phyloP scores from a whole-genome alignment of 2,329 filamentous ascomycete species.

The Botrytis sinoallii region DNA sequence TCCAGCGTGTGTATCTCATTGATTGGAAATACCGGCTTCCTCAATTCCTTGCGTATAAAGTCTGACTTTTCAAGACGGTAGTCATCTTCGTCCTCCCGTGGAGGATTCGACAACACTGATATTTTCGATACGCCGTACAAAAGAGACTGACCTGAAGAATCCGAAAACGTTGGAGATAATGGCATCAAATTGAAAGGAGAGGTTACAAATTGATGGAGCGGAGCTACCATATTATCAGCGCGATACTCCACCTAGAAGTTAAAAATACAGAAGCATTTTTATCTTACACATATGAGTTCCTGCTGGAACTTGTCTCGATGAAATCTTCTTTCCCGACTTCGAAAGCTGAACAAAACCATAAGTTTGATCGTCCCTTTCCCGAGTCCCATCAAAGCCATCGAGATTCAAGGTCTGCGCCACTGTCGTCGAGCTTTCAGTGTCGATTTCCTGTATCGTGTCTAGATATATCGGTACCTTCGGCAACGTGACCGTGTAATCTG shows the following conservation, averaged over 20 bases:
- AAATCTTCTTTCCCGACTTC: neutral
- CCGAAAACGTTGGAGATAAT: neutral
- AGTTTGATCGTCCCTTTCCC: neutral
- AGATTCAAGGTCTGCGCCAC: neutral
- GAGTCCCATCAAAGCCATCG: neutral
- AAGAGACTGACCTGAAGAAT: neutral
- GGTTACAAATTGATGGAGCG: neutral
- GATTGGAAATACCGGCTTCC: neutral
- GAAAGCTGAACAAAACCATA: neutral
- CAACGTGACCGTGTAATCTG: neutral
- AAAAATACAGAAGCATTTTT: neutral
- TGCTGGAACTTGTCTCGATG: neutral
- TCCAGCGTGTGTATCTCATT: constrained; percentile 6
- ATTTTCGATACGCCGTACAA: constrained; percentile 3
- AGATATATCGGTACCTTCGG: neutral
- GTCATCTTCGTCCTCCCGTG: neutral
- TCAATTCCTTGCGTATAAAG: constrained; percentile 11
- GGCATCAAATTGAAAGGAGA: constrained; percentile 1
- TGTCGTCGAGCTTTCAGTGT: neutral
- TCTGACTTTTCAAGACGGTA: constrained; percentile 16
- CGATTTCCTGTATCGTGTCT: neutral
- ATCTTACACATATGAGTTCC: neutral
- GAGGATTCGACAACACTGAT: constrained; percentile 1
- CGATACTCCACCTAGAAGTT: neutral
- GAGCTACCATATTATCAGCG: neutral